Evolutionary conservation across 352 stramenopile species (phyloP).

Genomic region (Pythium apleroticum): DNA sequence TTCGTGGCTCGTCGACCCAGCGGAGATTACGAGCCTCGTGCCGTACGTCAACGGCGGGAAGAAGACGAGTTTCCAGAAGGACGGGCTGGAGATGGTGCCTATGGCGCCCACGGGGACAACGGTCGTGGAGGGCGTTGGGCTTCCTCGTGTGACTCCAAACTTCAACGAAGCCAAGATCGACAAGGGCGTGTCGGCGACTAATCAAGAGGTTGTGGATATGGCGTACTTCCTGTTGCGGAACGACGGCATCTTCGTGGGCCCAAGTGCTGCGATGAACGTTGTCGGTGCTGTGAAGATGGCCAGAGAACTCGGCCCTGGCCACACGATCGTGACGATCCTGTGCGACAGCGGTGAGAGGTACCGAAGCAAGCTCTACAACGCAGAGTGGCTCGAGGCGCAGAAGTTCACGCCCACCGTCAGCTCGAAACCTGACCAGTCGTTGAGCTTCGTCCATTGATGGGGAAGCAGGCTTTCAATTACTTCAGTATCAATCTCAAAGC

Average conservation of each 20-base stretch:
- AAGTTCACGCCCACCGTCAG: slow-evolving; percentile 32
- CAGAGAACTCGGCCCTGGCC: slow-evolving; percentile 55
- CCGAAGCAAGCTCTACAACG: slow-evolving; percentile 83
- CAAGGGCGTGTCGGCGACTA: slow-evolving; percentile 88
- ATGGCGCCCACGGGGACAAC: slow-evolving; percentile 69
- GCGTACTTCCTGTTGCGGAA: slow-evolving; percentile 88
- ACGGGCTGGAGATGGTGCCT: slow-evolving; percentile 86
- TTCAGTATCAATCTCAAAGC: too few relatives aligned
- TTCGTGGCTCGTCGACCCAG: slow-evolving; percentile 77
- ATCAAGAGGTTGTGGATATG: slow-evolving; percentile 94
- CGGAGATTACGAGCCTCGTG: slow-evolving; percentile 82
- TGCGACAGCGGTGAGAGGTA: slow-evolving; percentile 81
- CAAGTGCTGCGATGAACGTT: slow-evolving; percentile 74
- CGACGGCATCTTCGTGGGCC: slow-evolving; percentile 92
- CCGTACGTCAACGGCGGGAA: slow-evolving; percentile 69
- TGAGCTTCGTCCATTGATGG: slow-evolving; percentile 25
- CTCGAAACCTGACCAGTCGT: slow-evolving; percentile 15
- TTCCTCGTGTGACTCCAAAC: slow-evolving; percentile 93
- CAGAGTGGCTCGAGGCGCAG: slow-evolving; percentile 60
- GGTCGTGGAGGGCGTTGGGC: slow-evolving; percentile 94
- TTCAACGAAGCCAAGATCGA: slow-evolving; percentile 88
- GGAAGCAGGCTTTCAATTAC: too few relatives aligned
- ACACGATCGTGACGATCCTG: slow-evolving; percentile 83
- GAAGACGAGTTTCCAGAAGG: slow-evolving; percentile 69
- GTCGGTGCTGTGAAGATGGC: slow-evolving; percentile 83